Base-by-base conservation (phyloP, 2,329 filamentous ascomycete genomes). In the Erysiphe pulchra region DNA sequence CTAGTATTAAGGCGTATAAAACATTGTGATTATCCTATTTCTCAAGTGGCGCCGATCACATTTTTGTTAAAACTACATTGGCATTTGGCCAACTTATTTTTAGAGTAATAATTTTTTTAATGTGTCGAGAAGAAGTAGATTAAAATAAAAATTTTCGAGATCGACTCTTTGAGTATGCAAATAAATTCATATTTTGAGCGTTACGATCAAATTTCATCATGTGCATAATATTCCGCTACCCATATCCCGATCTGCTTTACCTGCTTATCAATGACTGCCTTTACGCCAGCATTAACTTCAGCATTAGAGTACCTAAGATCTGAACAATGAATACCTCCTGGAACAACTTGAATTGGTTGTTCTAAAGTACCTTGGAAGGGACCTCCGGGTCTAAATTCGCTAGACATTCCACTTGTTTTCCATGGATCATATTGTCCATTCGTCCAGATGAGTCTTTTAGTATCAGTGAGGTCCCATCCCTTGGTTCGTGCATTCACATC, bases 361-460 rank as follows among this genome's bases (percentile, higher is more conserved):
- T 65, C 53, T 0, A 55, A 24, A 0, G 65, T 70, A 11, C 65
- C 64, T 46, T 57, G 13, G 14, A 75, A 55, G 1, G 71, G 69
- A 0, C 73, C 73, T 6, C 64, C 68, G 0, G 71, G 69, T 17
- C 71, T 62, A 54, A 66, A 65, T 24, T 64, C 60, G 16, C 68
- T 69, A 0, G 65, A 67, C 0, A 76, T 65, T 4, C 65, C 65
- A 0, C 67, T 63, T 4, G 69, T 64, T 32, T 66, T 62, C 73
- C 73, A 77, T 6, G 73, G 73, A 54, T 77, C 73, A 46, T 62
- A 69, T 56, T 72, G 62, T 39, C 68, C 73, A 51, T 76, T 75
- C 6, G 66, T 63, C 62, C 67, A 75, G 24, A 75, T 62, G 18
- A 78, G 58, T 2, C 71, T 65, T 14, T 65, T 68, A 1, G 65